Percentiles rank a stretch among this genome's conserved stretches.
Conservation (phyloP, 164 flowering plant genomes). For the Magnolia officinalis region DNA sequence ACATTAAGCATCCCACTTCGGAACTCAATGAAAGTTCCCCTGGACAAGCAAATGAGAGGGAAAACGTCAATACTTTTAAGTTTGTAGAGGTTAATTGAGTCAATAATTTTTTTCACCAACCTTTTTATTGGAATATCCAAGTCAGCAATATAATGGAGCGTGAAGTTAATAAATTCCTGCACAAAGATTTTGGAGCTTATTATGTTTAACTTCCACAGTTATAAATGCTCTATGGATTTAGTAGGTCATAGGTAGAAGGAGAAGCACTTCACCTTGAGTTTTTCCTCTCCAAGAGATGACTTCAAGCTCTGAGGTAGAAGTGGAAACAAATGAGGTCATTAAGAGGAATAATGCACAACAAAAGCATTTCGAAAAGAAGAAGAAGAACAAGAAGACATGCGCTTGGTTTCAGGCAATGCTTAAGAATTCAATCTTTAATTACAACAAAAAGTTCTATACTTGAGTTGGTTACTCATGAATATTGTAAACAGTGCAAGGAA, state of each 20-base stretch:
- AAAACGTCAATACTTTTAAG: not conserved
- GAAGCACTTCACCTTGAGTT: slow-evolving; percentile 68
- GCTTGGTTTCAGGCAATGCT: not conserved
- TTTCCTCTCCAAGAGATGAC: slow-evolving; percentile 77
- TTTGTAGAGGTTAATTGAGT: not conserved
- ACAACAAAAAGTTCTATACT: not conserved
- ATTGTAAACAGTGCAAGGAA: not conserved
- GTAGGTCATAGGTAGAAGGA: not conserved
- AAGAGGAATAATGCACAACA: not conserved
- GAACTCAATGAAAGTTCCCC: slow-evolving; percentile 98
- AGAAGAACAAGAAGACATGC: not conserved
- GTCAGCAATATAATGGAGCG: slow-evolving; percentile 96
- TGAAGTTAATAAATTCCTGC: slow-evolving; percentile 90
- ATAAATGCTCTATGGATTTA: not conserved
- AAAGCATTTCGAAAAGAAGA: not conserved
- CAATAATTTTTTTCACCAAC: slow-evolving; percentile 29
- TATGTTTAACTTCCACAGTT: slow-evolving; percentile 7
- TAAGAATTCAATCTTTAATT: too few species aligned
- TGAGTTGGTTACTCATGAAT: not conserved
- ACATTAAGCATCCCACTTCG: slow-evolving; percentile 98
- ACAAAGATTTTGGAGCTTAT: slow-evolving; percentile 6
- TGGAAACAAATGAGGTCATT: not conserved
- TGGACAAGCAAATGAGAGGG: slow-evolving; percentile 15
- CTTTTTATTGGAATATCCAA: slow-evolving; percentile 98
- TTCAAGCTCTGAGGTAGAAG: slow-evolving; percentile 70